Evolutionary conservation across 805 yeast genomes (phyloP), one percentile per base, ranked within the genome.

Genomic region (Candida ipomoeae): DNA sequence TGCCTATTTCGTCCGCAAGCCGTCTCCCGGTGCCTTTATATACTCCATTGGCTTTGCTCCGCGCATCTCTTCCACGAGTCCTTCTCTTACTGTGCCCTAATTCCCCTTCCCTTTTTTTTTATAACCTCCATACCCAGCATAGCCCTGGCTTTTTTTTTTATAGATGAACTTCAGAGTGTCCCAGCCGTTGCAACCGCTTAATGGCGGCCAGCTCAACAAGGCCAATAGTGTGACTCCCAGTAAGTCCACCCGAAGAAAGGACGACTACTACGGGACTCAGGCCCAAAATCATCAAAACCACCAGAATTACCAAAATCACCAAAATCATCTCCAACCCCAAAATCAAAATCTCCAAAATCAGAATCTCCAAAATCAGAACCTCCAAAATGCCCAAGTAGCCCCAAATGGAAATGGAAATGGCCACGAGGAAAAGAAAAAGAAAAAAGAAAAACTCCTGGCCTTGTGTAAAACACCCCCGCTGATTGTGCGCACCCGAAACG

Each of bases 401-500:
- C 7, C 23, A 21, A 21, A 5, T 5, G 23, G 23, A 21, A 23
- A 1, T 7, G 26, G 26, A 23, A 23, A 23, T 23, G 23, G 37
- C 37, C 21, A 6, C 10, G 58, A 55, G 26, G 52, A 48, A 37
- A 54, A 54, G 31, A 54, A 81, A 67, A 88, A 86, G 78, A 85
- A 85, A 74, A 90, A 87, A 68, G 96, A 89, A 66, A 92, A 92
- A 68, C 75, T 89, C 39, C 87, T 96, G 2, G 82, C 97, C 0
- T 77, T 94, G 47, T 94, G 99, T 69, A 89, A 89, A 69, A 94
- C 99, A 2, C 99, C 99, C 2, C 99, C 99, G 34, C 86, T 96
- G 15, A 78, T 91, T 56, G 95, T 94, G 57, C 80, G 92, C 59
- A 89, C 94, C 40, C 81, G 91, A 69, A 78, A 80, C 51, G 97